phyloP scores from a whole-genome alignment of 345 rosid species.

The Brassica juncea region DNA sequence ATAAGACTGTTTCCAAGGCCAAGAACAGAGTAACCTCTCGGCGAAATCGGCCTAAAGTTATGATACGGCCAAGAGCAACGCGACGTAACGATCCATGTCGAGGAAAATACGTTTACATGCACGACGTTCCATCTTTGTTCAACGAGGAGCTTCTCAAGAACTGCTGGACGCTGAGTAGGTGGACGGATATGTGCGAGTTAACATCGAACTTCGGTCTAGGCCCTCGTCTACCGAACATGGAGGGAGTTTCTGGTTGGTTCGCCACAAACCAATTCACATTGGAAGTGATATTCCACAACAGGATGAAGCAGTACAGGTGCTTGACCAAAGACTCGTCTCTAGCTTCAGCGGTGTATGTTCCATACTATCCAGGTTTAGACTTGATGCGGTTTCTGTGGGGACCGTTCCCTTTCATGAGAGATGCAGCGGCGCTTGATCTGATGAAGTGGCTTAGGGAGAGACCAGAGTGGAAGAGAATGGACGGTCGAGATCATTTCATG shows the following conservation, averaged over 20 bases:
- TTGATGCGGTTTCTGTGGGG: constrained; percentile 71
- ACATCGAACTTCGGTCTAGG: constrained; percentile 66
- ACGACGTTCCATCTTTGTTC: constrained; percentile 57
- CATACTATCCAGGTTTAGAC: constrained; percentile 80
- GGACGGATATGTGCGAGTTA: constrained; percentile 66
- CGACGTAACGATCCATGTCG: constrained; percentile 42
- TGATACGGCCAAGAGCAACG: constrained; percentile 29
- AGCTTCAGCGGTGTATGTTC: constrained; percentile 76
- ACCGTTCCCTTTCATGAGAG: constrained; percentile 50
- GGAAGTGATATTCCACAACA: constrained; percentile 76
- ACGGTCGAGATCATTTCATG: constrained; percentile 79
- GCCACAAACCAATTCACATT: constrained; percentile 73
- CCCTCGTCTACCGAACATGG: constrained; percentile 44
- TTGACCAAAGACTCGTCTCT: constrained; percentile 62
- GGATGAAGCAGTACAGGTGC: constrained; percentile 79
- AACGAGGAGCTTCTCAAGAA: constrained; percentile 65
- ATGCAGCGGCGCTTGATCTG: constrained; percentile 54
- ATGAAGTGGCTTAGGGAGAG: constrained; percentile 61
- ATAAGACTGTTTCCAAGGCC: not conserved
- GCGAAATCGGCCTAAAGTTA: constrained; percentile 11
- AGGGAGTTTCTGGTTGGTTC: constrained; percentile 63
- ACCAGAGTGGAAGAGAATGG: constrained; percentile 72
- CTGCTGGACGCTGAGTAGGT: constrained; percentile 55
- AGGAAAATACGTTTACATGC: constrained; percentile 62
- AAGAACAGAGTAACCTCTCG: not conserved